Evolutionary conservation across 805 yeast genomes (phyloP), one percentile per base, ranked within the genome.

Genomic region (Teunomyces panamensis): DNA sequence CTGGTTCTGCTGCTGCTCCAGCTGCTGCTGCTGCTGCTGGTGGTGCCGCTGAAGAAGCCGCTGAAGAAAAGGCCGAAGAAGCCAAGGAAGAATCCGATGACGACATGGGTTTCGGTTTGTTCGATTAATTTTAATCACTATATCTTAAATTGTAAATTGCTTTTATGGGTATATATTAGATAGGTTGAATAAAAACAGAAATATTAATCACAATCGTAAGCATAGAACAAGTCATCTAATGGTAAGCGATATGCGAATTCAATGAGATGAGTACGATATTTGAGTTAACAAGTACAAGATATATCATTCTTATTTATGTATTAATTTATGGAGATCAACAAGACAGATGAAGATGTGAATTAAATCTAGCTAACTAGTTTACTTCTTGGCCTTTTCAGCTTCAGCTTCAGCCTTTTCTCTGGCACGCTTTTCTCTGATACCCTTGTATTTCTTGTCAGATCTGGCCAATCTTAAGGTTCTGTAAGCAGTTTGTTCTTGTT

Each of bases 371-470:
- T 37, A 37, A 37, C 29, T 37, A 37, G 41, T 37, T 37, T 37
- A 37, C 85, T 89, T 89, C 91, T 91, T 91, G 69, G 71, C 68
- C 92, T 91, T 91, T 71, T 90, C 97, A 80, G 96, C 96, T 82
- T 91, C 99, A 75, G 97, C 98, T 81, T 89, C 98, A 75, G 97
- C 97, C 82, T 83, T 83, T 64, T 91, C 97, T 73, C 75, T 84
- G 69, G 96, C 96, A 81, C 97, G 87, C 95, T 92, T 94, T 74
- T 85, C 98, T 80, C 96, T 90, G 80, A 83, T 80, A 83, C 99
- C 99, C 75, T 76, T 81, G 87, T 81, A 87, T 78, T 82, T 89
- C 84, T 92, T 89, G 67, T 87, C 88, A 64, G 96, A 85, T 83
- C 94, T 88, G 60, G 98, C 98, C 68, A 80, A 77, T 80, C 98